These are phyloP conservation scores for Diaporthe amygdali DNA, from an alignment of 2,329 filamentous ascomycete genomes.

Conservation along the genomic window DNA sequence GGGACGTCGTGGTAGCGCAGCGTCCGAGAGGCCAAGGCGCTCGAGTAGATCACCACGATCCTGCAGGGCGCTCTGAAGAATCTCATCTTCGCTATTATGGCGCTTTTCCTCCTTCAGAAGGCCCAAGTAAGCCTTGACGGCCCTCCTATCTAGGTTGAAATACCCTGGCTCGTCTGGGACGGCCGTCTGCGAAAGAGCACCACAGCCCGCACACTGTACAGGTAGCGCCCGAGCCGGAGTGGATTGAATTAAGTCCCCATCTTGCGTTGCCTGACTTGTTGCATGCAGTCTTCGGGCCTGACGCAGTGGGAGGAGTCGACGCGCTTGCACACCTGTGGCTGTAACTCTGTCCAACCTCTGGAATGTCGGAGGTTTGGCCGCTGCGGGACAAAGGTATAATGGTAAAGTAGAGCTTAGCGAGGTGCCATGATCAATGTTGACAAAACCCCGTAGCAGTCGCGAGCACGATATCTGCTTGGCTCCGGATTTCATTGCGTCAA, in stretches of 20 bases:
- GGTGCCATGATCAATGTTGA: conserved; percentile 18
- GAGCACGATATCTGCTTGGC: conserved; percentile 23
- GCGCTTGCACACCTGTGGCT: background rate
- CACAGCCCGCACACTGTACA: conserved; percentile 67
- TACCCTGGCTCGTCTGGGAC: conserved; percentile 61
- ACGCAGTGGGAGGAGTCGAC: conserved; percentile 3
- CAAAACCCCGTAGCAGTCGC: conserved; percentile 22
- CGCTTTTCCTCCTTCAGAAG: conserved; percentile 33
- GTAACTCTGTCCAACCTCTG: background rate
- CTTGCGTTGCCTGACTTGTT: background rate
- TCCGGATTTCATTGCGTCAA: conserved; percentile 17
- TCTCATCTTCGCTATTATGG: conserved; percentile 45
- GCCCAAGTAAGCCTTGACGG: conserved; percentile 54
- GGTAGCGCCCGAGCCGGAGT: conserved; percentile 46
- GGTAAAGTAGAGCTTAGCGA: conserved; percentile 15
- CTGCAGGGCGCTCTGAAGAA: conserved; percentile 53
- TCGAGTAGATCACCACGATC: conserved; percentile 49
- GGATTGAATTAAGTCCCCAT: background rate
- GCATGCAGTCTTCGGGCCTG: conserved; percentile 6
- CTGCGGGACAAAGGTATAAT: conserved; percentile 24
- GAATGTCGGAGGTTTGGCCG: conserved; percentile 12
- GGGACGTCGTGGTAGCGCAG: conserved; percentile 27
- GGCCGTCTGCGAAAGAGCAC: conserved; percentile 65
- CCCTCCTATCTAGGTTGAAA: conserved; percentile 57
- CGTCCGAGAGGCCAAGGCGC: conserved; percentile 50